Evolutionary conservation across 2,329 filamentous ascomycete genomes (phyloP).

Genomic region (Aspergillus piperis): DNA sequence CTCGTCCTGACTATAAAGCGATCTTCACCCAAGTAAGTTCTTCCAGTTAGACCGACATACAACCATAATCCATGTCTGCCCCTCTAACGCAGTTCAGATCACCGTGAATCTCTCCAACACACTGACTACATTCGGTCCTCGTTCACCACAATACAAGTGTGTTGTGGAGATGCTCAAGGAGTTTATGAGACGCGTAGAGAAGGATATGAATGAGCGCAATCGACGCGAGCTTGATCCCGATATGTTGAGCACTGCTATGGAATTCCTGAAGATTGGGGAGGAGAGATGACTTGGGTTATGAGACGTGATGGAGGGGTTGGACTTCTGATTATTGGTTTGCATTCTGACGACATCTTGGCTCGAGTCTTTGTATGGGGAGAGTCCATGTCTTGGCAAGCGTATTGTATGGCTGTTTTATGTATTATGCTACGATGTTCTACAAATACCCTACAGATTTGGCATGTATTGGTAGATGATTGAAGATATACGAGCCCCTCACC

Average conservation of each 20-base stretch:
- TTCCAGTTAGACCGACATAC: not conserved
- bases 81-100: conserved; percentile 29
- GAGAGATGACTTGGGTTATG: not conserved
- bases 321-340: not conserved
- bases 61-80: not conserved
- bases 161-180: conserved; percentile 40
- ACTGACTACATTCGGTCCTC: conserved; percentile 40
- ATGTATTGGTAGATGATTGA: not conserved
- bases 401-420: too few species aligned
- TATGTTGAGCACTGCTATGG: conserved; percentile 36
- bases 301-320: not conserved
- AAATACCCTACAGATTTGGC: too few species aligned
- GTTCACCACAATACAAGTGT: conserved; percentile 39
- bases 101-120: conserved; percentile 47
- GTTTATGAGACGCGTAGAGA: conserved; percentile 34
- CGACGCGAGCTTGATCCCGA: conserved; percentile 30
- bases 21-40: conserved; percentile 24
- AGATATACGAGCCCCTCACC: not conserved
- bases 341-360: not conserved
- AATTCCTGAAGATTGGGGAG: conserved; percentile 33
- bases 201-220: conserved; percentile 6
- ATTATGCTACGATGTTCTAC: too few species aligned
- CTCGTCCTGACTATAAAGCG: conserved; percentile 21
- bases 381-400: too few species aligned
- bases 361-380: too few species aligned